phyloP scores from a whole-genome alignment of 1,284 basidiomycete genomes.

The Cystobasidium slooffiae region DNA sequence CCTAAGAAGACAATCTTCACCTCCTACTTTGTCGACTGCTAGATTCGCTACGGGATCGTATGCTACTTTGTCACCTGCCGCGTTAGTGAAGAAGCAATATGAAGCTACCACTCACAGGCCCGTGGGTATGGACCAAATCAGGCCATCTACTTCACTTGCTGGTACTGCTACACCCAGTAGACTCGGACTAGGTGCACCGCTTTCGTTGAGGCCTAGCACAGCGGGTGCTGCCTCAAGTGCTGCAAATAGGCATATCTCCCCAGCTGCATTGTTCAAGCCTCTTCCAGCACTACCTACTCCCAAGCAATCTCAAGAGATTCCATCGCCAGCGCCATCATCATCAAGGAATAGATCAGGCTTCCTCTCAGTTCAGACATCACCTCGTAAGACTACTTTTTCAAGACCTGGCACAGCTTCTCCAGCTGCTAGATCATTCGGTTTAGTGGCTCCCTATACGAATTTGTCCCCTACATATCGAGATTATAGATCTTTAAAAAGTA shows the following conservation, averaged over 20 bases:
- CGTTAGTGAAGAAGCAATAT: not conserved
- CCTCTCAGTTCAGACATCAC: conserved; percentile 21
- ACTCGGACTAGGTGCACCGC: too few relatives aligned
- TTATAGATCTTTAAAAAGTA: conserved; percentile 1
- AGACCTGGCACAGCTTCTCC: conserved; percentile 21
- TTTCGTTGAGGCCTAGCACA: not conserved
- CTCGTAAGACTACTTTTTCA: conserved; percentile 9
- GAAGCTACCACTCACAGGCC: not conserved
- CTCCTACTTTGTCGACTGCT: not conserved
- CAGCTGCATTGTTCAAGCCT: conserved; percentile 11
- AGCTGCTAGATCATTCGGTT: conserved; percentile 15
- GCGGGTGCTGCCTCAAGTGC: not conserved
- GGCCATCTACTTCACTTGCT: too few relatives aligned
- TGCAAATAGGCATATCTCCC: not conserved
- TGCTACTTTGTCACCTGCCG: not conserved
- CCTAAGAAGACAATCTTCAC: conserved; percentile 4
- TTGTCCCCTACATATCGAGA: conserved; percentile 3
- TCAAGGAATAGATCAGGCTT: not conserved
- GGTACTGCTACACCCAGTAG: too few relatives aligned
- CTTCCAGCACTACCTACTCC: not conserved
- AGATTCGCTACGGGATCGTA: conserved; percentile 1
- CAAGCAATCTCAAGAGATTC: not conserved
- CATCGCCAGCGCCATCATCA: not conserved
- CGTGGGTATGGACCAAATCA: not conserved
- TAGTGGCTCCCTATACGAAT: conserved; percentile 1